These are phyloP conservation scores for Kwoniella sp. DNA, from an alignment of 768 basidiomycete species.

Conservation along the genomic window DNA sequence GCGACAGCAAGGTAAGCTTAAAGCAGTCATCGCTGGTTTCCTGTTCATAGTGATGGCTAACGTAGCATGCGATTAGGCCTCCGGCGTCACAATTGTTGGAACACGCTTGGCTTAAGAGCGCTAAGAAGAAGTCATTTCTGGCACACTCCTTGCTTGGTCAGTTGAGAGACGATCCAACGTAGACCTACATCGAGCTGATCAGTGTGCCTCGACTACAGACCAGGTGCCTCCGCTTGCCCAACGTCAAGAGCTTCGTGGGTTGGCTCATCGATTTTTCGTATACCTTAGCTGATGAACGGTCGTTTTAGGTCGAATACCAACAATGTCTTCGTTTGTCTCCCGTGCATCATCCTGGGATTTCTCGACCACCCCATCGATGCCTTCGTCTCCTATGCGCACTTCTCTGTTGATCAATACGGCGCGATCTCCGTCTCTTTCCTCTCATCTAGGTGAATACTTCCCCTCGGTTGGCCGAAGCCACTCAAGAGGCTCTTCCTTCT, in stretches of 20 bases:
- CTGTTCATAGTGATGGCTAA: neutral
- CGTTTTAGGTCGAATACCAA: slow-evolving; percentile 38
- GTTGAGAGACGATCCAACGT: slow-evolving; percentile 1
- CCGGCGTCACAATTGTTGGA: slow-evolving; percentile 76
- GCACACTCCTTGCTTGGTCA: slow-evolving; percentile 68
- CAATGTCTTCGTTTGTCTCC: slow-evolving; percentile 30
- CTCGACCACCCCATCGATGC: slow-evolving; percentile 21
- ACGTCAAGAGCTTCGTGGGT: slow-evolving; percentile 46
- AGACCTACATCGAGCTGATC: neutral
- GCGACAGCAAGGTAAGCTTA: slow-evolving; percentile 68
- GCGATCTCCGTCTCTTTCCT: slow-evolving; percentile 19
- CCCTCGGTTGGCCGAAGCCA: slow-evolving; percentile 19
- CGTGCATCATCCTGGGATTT: slow-evolving; percentile 38
- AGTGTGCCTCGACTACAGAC: slow-evolving; percentile 5
- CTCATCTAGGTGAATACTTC: slow-evolving; percentile 24
- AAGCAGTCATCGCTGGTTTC: neutral
- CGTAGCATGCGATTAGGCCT: slow-evolving; percentile 61
- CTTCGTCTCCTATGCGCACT: slow-evolving; percentile 21
- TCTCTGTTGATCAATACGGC: slow-evolving; percentile 4
- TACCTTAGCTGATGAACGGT: neutral
- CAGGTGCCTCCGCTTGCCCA: slow-evolving; percentile 38
- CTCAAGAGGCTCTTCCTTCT: slow-evolving; percentile 26
- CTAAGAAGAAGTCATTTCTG: slow-evolving; percentile 78
- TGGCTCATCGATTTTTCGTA: neutral
- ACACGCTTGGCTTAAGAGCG: slow-evolving; percentile 73